phyloP scores from a whole-genome alignment of 1,139 yeast species.

The Pneumocystis murina region DNA sequence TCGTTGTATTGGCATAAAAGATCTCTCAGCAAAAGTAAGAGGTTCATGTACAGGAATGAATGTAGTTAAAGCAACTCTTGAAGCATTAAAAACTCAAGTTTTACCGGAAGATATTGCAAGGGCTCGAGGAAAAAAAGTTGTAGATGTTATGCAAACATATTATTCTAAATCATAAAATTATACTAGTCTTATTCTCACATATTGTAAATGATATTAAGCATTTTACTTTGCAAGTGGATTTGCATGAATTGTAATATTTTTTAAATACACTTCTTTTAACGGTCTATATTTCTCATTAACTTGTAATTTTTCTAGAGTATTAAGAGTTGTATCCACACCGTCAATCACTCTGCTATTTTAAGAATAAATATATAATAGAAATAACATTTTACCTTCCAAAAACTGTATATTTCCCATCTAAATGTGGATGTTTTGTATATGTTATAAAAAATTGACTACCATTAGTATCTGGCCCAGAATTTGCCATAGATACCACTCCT shows the following conservation, averaged over 20 bases:
- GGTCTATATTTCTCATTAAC: constrained; percentile 33
- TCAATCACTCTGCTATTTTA: constrained; percentile 24
- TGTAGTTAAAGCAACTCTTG: constrained; percentile 79
- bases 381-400: constrained; percentile 29
- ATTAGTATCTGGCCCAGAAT: constrained; percentile 31
- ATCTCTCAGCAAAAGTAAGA: constrained; percentile 78
- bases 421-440: constrained; percentile 27
- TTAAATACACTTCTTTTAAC: constrained; percentile 24
- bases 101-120: constrained; percentile 78
- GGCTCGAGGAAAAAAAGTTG: constrained; percentile 87
- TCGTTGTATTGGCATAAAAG: constrained; percentile 88
- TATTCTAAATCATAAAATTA: constrained; percentile 20
- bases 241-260: constrained; percentile 30
- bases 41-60: constrained; percentile 90
- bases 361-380: not conserved
- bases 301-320: constrained; percentile 26
- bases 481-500: constrained; percentile 35
- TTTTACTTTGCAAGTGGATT: constrained; percentile 23
- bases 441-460: constrained; percentile 34
- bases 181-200: not conserved
- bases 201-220: not conserved
- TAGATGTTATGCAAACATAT: constrained; percentile 82
- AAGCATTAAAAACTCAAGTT: constrained; percentile 65
- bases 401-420: constrained; percentile 44
- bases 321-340: constrained; percentile 24